These are phyloP conservation scores for Microdochium paspali DNA, from an alignment of 2,329 filamentous ascomycete species.

Conservation along the genomic window DNA sequence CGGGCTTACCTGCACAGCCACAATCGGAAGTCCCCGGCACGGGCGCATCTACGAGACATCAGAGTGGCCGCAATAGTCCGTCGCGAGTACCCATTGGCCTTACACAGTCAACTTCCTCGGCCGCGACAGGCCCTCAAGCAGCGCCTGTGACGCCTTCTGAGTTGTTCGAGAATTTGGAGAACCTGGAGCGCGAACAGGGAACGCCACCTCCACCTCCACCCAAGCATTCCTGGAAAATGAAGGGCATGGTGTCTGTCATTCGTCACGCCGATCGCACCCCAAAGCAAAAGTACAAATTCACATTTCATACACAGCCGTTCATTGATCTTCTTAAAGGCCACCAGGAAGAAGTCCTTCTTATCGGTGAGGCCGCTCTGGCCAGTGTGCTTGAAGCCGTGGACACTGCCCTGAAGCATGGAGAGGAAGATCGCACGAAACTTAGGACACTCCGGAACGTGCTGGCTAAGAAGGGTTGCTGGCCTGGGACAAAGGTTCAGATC, in stretches of 20 bases:
- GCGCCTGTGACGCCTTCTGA: conserved; percentile 26
- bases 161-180: conserved; percentile 15
- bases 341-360: conserved; percentile 89
- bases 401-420: conserved; percentile 63
- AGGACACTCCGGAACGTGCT: conserved; percentile 76
- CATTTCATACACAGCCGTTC: conserved; percentile 93
- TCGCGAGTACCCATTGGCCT: background rate
- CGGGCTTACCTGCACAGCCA: background rate
- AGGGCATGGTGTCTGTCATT: conserved; percentile 94
- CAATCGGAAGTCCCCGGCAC: background rate
- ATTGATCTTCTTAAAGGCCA: conserved; percentile 91
- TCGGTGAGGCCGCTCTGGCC: conserved; percentile 79
- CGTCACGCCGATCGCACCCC: conserved; percentile 94
- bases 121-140: conserved; percentile 22
- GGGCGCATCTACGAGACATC: background rate
- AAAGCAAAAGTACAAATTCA: conserved; percentile 99
- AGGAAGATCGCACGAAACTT: conserved; percentile 85
- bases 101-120: background rate
- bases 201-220: conserved; percentile 59
- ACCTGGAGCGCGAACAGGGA: conserved; percentile 24
- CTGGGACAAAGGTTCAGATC: conserved; percentile 96
- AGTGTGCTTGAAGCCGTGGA: conserved; percentile 88
- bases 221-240: conserved; percentile 96
- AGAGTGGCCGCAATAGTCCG: background rate
- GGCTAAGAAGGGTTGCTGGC: conserved; percentile 86